Base-by-base conservation (phyloP, 1,139 yeast species). In the Pichia sp. region DNA sequence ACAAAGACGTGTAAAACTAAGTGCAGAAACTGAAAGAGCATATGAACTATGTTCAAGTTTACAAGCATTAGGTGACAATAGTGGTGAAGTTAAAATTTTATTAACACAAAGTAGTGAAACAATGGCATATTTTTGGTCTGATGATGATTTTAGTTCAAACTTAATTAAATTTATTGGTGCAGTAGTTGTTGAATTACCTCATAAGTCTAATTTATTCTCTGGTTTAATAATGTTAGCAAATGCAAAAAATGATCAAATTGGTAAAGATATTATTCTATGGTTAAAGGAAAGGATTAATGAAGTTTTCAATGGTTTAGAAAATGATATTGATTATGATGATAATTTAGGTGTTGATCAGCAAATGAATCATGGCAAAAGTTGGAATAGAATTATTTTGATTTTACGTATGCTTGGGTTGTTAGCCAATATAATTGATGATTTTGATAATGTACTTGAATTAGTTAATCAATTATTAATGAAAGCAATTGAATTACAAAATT, bases 131-230 rank as follows among this genome's bases (percentile, higher is more conserved):
- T 51, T 43, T 35, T 51, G 54, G 54, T 23, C 35, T 16, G 84
- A 82, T 48, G 82, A 78, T 51, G 73, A 73, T 46, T 75, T 82
- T 51, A 73, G 87, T 49, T 68, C 66, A 3, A 40, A 26, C 16
- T 20, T 48, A 22, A 20, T 45, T 8, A 41, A 77, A 82, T 20
- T 69, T 84, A 24, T 68, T 83, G 55, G 71, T 73, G 87, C 95
- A 1, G 76, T 86, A 37, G 71, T 85, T 9, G 65, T 76, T 35
- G 98, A 92, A 63, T 97, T 90, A 63, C 97, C 97, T 1, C 96
- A 90, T 55, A 92, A 90, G 61, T 76, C 83, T 49, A 78, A 81
- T 26, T 76, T 83, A 25, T 66, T 90, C 49, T 75, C 87, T 29
- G 79, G 82, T n/a, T 71, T 87, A 53, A 67, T 90, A 10, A 73